Conservation (phyloP, 345 rosid genomes). For the Lepidium aucheri region DNA sequence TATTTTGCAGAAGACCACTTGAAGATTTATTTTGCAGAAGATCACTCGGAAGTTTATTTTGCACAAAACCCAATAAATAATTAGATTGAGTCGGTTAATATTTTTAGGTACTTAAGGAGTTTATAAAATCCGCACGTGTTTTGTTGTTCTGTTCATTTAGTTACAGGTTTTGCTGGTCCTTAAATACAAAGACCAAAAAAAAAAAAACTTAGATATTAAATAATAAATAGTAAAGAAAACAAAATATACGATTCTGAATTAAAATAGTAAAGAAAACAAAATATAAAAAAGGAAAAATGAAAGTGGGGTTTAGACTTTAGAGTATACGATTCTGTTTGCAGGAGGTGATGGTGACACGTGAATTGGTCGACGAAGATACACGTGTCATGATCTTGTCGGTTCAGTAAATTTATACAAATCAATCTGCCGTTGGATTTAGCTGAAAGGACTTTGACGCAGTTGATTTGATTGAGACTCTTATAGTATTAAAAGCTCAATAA, state of each 20-base stretch:
- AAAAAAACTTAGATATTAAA: background rate
- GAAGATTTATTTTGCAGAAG: too few relatives aligned
- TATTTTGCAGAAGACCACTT: too few relatives aligned
- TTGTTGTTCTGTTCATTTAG: background rate
- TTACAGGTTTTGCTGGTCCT: background rate
- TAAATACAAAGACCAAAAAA: background rate
- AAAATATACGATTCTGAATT: too few relatives aligned
- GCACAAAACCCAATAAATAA: too few relatives aligned
- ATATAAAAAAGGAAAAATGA: background rate
- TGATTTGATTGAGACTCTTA: too few relatives aligned
- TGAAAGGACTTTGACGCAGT: background rate
- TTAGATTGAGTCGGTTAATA: background rate
- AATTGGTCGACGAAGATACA: background rate
- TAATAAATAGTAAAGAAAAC: too few relatives aligned
- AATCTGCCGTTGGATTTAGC: background rate
- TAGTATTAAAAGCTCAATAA: too few relatives aligned
- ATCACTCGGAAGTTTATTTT: too few relatives aligned
- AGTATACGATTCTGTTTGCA: conserved; percentile 5
- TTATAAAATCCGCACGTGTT: background rate
- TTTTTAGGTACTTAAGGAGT: background rate
- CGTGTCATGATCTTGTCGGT: conserved; percentile 14
- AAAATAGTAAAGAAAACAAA: too few relatives aligned
- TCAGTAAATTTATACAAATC: background rate
- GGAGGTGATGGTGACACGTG: conserved; percentile 7
- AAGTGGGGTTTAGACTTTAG: background rate